Conservation (phyloP, 805 yeast species). For the Candida nitratophila region DNA sequence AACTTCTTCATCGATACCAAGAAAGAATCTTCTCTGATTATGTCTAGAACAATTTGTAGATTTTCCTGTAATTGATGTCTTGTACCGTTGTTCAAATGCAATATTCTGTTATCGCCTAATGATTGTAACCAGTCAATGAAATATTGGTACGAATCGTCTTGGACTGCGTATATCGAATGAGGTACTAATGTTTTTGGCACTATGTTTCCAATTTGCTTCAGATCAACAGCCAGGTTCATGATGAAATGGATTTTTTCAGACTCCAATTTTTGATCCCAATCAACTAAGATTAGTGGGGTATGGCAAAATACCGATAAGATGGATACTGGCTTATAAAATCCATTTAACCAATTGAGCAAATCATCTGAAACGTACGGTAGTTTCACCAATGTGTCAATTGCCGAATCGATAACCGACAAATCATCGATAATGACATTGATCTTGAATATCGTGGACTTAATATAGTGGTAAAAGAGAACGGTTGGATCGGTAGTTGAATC, state of each 20-base stretch:
- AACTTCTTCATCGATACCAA: slow-evolving; percentile 5
- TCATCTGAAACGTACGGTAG: slow-evolving; percentile 3
- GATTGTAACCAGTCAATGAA: slow-evolving; percentile 15
- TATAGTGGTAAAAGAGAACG: slow-evolving; percentile 11
- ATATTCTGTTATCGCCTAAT: slow-evolving; percentile 9
- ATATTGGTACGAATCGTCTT: slow-evolving; percentile 6
- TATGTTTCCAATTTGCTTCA: slow-evolving; percentile 3
- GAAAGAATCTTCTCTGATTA: slow-evolving; percentile 16
- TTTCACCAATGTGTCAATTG: neutral
- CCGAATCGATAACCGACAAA: slow-evolving; percentile 2
- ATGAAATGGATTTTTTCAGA: slow-evolving; percentile 15
- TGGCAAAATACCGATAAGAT: slow-evolving; percentile 5
- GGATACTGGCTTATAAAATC: slow-evolving; percentile 17
- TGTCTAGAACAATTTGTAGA: slow-evolving; percentile 9
- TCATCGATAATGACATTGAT: slow-evolving; percentile 11
- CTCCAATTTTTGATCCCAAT: slow-evolving; percentile 12
- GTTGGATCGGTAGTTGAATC: neutral
- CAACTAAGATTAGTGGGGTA: slow-evolving; percentile 11
- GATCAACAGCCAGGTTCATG: slow-evolving; percentile 5
- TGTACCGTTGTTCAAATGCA: neutral
- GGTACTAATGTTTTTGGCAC: slow-evolving; percentile 14
- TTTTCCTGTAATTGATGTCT: slow-evolving; percentile 1
- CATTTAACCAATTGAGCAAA: slow-evolving; percentile 15
- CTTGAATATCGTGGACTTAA: slow-evolving; percentile 14
- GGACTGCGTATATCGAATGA: slow-evolving; percentile 6